Evolutionary conservation across 768 basidiomycete species (phyloP).

Genomic region (Daedaleopsis sinensis): DNA sequence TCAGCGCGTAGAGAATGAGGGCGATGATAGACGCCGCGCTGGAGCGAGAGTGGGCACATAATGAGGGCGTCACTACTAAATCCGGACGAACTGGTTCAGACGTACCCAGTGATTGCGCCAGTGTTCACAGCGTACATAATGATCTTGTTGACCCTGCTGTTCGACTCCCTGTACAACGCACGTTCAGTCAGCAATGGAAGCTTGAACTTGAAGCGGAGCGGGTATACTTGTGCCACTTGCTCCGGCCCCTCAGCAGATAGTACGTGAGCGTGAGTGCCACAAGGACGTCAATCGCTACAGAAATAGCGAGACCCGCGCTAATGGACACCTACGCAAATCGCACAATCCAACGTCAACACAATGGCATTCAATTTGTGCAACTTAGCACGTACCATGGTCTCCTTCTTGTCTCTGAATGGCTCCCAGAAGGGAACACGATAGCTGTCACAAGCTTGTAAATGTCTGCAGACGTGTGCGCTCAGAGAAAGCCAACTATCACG

Average conservation of each 20-base stretch:
- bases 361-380: background rate
- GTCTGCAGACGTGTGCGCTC: too few relatives aligned
- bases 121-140: slow-evolving; percentile 17
- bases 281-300: slow-evolving; percentile 13
- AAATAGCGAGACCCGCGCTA: slow-evolving; percentile 12
- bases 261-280: slow-evolving; percentile 19
- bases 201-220: too few relatives aligned
- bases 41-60: background rate
- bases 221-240: slow-evolving; percentile 4
- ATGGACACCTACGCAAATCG: background rate
- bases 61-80: background rate
- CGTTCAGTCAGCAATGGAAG: background rate
- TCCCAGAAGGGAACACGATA: slow-evolving; percentile 6
- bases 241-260: slow-evolving; percentile 12
- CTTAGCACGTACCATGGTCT: slow-evolving; percentile 1
- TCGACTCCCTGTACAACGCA: slow-evolving; percentile 4
- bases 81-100: background rate
- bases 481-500: background rate
- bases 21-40: slow-evolving; percentile 16
- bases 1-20: slow-evolving; percentile 9
- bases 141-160: slow-evolving; percentile 14
- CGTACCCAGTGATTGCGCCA: slow-evolving; percentile 18
- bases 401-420: slow-evolving; percentile 10
- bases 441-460: background rate
- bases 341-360: background rate